Evolutionary conservation across 2,329 filamentous ascomycete species (phyloP).

Genomic region (Chaetomium sp.): DNA sequence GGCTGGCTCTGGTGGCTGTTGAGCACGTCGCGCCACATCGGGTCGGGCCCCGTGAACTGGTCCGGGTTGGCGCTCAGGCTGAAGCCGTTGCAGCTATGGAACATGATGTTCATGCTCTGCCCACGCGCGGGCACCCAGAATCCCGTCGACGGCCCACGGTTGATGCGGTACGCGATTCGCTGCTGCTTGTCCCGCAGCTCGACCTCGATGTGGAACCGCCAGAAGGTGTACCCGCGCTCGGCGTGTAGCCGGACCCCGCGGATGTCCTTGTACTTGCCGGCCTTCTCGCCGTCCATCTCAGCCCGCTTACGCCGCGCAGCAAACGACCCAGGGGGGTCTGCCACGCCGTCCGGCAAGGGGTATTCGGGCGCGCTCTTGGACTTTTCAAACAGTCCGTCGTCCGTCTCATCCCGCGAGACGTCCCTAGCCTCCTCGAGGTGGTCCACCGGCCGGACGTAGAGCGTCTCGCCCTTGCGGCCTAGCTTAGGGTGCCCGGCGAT

Average conservation of each 20-base stretch:
- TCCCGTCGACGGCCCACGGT: slow-evolving; percentile 75
- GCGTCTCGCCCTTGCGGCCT: slow-evolving; percentile 73
- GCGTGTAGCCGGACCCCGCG: slow-evolving; percentile 74
- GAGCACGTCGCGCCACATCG: slow-evolving; percentile 91
- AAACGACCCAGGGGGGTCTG: slow-evolving; percentile 48
- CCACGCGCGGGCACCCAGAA: slow-evolving; percentile 90
- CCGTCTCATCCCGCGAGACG: slow-evolving; percentile 70
- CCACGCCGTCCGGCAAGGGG: slow-evolving; percentile 33
- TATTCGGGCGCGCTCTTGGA: slow-evolving; percentile 48
- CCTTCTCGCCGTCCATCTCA: slow-evolving; percentile 68
- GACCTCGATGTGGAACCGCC: slow-evolving; percentile 92
- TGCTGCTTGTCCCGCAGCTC: slow-evolving; percentile 73
- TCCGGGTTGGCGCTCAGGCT: slow-evolving; percentile 71
- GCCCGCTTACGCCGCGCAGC: slow-evolving; percentile 46
- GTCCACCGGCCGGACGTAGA: slow-evolving; percentile 87
- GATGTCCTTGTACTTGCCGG: slow-evolving; percentile 76
- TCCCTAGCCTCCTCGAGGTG: slow-evolving; percentile 73
- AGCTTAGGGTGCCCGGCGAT: slow-evolving; percentile 82
- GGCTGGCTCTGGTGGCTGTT: slow-evolving; percentile 86
- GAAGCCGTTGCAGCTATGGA: slow-evolving; percentile 96
- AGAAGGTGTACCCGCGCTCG: slow-evolving; percentile 87
- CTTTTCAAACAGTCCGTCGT: slow-evolving; percentile 75
- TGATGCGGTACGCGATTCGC: slow-evolving; percentile 92
- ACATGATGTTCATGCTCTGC: slow-evolving; percentile 97
- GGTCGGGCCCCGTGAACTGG: slow-evolving; percentile 84